Base-by-base conservation (phyloP, 768 basidiomycete species). In the Pleurotus tuber-regium region DNA sequence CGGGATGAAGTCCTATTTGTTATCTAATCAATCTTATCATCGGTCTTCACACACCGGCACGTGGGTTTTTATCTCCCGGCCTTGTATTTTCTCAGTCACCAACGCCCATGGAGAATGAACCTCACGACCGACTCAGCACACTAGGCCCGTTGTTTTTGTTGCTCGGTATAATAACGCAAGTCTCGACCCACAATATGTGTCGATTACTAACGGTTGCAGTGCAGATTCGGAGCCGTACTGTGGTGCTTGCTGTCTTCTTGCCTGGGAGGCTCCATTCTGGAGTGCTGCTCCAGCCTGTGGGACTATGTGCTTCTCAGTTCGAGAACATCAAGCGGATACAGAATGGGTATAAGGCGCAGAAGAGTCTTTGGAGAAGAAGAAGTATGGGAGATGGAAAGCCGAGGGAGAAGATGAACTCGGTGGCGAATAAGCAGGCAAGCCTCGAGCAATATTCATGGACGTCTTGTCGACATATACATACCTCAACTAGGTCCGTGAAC, bases 171-270 rank as follows among this genome's bases (percentile, higher is more conserved):
- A 68, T 86, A 49, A 59, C 84, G 83, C 80, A 61, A 67, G 67
- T 58, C 35, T 52, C 43, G 49, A 4, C 14, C 43, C 29, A 21
- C 19, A 35, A 40, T 52, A 53, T 50, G 5, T 16, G 41, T 28
- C 54, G 48, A 14, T 43, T 23, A 9, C 30, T 59, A 39, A 53
- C 50, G 14, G 33, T 44, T 21, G 19, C 47, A 31, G 38, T 39
- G 21, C 58, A 83, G 80, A 31, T 62, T 76, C 31, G 72, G 76
- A 12, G 69, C 77, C 24, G 59, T 86, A 5, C 74, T 75, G 35
- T 86, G 86, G 82, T 88, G 86, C 60, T 65, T 86, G 53, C 65
- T 87, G 43, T 84, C 84, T 28, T 86, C 84, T 5, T 86, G 86
- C 67, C 63, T 87, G 52, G 86, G 86, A 24, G 67, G 69, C 2